These are phyloP conservation scores for Closterium sp. DNA, from an alignment of 139 green algal species.

Conservation along the genomic window DNA sequence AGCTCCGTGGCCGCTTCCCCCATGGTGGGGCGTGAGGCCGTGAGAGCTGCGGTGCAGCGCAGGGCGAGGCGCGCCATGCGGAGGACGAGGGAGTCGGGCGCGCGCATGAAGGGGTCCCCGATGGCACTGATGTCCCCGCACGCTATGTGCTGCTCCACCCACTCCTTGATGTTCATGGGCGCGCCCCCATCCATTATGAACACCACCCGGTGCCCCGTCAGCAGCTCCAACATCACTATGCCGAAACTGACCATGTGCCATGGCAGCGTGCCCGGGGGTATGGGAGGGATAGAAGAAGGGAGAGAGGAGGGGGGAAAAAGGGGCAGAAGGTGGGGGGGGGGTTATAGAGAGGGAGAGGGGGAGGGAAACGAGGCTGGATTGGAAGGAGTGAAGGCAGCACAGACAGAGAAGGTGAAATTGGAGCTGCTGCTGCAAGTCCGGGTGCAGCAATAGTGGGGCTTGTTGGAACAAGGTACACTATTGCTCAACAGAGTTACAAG, in stretches of 20 bases:
- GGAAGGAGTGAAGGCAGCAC: too few relatives aligned
- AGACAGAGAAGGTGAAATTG: too few relatives aligned
- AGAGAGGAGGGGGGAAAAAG: background rate
- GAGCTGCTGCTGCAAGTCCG: too few relatives aligned
- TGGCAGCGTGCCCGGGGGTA: too few relatives aligned
- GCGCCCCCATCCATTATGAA: background rate
- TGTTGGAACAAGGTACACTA: too few relatives aligned
- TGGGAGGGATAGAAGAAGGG: background rate
- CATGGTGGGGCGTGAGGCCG: background rate
- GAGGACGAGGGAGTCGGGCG: background rate
- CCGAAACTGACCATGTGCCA: background rate
- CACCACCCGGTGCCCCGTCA: background rate
- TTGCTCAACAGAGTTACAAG: too few relatives aligned
- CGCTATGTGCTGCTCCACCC: background rate
- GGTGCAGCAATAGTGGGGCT: too few relatives aligned
- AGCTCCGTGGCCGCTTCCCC: background rate
- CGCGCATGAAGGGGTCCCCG: background rate
- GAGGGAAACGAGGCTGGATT: too few relatives aligned
- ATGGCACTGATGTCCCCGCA: background rate
- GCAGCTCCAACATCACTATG: background rate
- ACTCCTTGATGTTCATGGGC: background rate
- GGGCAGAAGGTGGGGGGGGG: too few relatives aligned
- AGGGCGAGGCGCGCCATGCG: background rate
- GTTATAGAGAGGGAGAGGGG: too few relatives aligned
- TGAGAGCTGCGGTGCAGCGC: background rate